Evolutionary conservation across 2,329 filamentous ascomycete genomes (phyloP).

Genomic region (Blastomyces parvus): DNA sequence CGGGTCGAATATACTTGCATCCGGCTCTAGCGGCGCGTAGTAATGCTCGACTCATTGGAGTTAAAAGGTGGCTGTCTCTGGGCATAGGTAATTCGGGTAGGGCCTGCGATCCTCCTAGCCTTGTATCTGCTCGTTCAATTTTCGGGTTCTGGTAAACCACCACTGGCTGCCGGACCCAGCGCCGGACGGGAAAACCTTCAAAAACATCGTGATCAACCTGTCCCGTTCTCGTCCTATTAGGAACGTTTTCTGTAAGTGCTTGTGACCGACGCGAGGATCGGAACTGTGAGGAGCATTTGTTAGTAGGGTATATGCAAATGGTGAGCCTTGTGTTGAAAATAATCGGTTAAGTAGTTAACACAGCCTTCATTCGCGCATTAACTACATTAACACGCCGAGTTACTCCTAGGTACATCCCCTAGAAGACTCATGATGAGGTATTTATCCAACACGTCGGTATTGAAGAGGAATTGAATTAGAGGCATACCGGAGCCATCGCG

Average conservation of each 20-base stretch:
- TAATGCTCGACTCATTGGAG: constrained; percentile 71
- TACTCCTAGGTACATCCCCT: background rate
- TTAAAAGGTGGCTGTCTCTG: constrained; percentile 67
- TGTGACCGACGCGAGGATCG: constrained; percentile 45
- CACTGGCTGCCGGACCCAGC: constrained; percentile 70
- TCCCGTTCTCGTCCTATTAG: constrained; percentile 33
- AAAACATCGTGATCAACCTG: constrained; percentile 57
- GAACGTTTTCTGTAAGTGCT: constrained; percentile 42
- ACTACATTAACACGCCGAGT: background rate
- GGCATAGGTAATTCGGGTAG: constrained; percentile 78
- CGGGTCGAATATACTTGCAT: constrained; percentile 62
- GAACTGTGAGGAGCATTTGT: constrained; percentile 34
- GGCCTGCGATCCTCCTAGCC: constrained; percentile 21
- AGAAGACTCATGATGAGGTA: background rate
- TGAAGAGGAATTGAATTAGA: background rate
- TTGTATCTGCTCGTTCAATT: constrained; percentile 46
- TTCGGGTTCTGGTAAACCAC: constrained; percentile 57
- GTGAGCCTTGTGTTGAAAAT: background rate
- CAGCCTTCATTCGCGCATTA: background rate
- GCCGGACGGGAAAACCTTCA: constrained; percentile 73
- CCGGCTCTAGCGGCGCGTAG: constrained; percentile 72
- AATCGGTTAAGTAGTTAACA: background rate
- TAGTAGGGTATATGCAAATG: background rate
- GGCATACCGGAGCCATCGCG: constrained; percentile 1
- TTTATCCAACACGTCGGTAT: background rate